A percentile compares a stretch with the other conserved stretches of the same genome.
Evolutionary conservation across 2,329 filamentous ascomycete species (phyloP).

Genomic region (Venturia effusa): DNA sequence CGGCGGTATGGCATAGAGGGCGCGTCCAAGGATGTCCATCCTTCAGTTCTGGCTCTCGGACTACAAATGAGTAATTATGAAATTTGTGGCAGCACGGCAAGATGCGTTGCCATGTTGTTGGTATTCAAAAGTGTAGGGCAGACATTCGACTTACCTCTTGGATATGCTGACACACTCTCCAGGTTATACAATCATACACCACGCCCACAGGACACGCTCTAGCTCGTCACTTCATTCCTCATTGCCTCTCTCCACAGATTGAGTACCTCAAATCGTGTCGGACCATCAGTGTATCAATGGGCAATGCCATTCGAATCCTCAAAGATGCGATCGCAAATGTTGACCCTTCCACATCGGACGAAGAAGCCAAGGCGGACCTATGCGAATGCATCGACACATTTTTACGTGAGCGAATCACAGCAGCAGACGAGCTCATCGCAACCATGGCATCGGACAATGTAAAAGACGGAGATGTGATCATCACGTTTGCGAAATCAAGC

Average conservation of each 20-base stretch:
- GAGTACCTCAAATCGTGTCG: conserved; percentile 87
- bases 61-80: conserved; percentile 84
- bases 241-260: conserved; percentile 88
- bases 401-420: conserved; percentile 78
- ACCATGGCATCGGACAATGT: conserved; percentile 66
- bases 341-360: conserved; percentile 67
- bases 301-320: conserved; percentile 88
- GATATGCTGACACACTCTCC: conserved; percentile 12
- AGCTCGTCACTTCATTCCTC: conserved; percentile 80
- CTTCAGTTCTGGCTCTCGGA: conserved; percentile 71
- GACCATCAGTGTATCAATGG: conserved; percentile 94
- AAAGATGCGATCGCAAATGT: conserved; percentile 88
- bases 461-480: conserved; percentile 64
- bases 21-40: conserved; percentile 65
- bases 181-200: conserved; percentile 88
- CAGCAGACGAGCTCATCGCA: conserved; percentile 79
- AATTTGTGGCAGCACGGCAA: conserved; percentile 78
- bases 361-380: conserved; percentile 64
- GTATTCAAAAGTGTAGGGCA: conserved; percentile 71
- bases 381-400: conserved; percentile 77
- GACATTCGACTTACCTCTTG: background rate
- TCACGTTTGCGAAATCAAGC: conserved; percentile 78
- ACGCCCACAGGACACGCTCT: conserved; percentile 78
- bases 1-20: conserved; percentile 53
- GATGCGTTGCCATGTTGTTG: conserved; percentile 76